These are phyloP conservation scores for Orbilia quercus DNA, from an alignment of 2,329 filamentous ascomycete genomes.

Conservation along the genomic window DNA sequence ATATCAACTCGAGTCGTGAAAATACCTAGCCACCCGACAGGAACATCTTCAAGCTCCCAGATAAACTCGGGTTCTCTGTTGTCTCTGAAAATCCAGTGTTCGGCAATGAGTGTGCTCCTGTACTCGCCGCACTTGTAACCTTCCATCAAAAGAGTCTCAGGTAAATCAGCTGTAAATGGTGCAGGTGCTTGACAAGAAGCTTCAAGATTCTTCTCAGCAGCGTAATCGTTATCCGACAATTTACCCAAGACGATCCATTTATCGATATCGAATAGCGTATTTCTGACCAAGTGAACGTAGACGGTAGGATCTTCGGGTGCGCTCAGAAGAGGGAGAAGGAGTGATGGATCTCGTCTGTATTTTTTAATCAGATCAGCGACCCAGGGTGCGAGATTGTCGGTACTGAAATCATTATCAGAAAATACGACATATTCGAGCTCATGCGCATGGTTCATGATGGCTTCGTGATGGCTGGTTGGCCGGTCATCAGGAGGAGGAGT, in stretches of 20 bases:
- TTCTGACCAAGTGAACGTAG: neutral
- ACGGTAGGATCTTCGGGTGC: neutral
- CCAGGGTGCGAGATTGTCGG: neutral
- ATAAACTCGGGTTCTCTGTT: neutral
- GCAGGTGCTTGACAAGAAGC: too few relatives aligned
- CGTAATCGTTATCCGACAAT: too few relatives aligned
- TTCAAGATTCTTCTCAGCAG: too few relatives aligned
- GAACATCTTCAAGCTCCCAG: slow-evolving; percentile 28
- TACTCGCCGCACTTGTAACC: neutral
- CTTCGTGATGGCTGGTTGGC: too few relatives aligned
- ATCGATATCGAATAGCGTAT: neutral
- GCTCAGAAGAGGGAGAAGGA: too few relatives aligned
- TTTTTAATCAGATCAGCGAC: neutral
- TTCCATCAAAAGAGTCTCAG: neutral
- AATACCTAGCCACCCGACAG: slow-evolving; percentile 11
- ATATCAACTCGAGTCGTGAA: neutral
- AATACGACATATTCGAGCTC: too few relatives aligned
- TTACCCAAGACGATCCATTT: neutral
- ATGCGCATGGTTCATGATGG: too few relatives aligned
- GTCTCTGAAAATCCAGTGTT: slow-evolving; percentile 3
- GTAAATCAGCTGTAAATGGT: neutral
- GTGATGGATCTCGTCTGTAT: neutral
- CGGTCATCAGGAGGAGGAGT: too few relatives aligned
- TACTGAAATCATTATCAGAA: neutral
- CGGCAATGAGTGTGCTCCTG: neutral